Base-by-base conservation (phyloP, 805 yeast genomes). In the Pichia membranifaciens region DNA sequence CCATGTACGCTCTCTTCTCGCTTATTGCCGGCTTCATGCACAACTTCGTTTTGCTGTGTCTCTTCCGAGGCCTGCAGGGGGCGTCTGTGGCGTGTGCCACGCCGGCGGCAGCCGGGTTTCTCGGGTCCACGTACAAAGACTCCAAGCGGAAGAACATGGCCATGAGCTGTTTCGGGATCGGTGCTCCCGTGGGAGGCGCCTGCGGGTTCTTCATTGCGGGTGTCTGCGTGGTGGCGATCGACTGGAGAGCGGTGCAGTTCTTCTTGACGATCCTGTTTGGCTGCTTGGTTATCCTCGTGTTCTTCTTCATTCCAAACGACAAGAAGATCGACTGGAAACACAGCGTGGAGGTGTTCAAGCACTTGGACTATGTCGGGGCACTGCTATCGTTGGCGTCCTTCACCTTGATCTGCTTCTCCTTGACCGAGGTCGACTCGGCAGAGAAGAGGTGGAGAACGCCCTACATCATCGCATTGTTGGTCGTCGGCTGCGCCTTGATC, bases 111-210 rank as follows among this genome's bases (percentile, higher is more conserved):
- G 75, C 74, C 6, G 79, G 78, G 1, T 62, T 73, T 38, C 51
- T 74, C 1, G 74, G 77, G 1, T 58, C 74, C 4, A 59, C 61
- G 4, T 74, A 74, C 48, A 56, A 55, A 29, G 69, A 70, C 25
- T 66, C 74, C 0, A 52, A 53, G 34, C 51, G 77, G 33, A 72
- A 72, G 50, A 73, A 73, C 53, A 52, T 67, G 52, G 75, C 59
- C 16, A 60, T 72, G 69, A 71, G 75, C 34, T 57, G 66, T 29
- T 70, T 72, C 50, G 58, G 70, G 8, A 69, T 71, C 2, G 78
- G 79, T 5, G 76, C 77, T 1, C 79, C 79, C 2, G 54, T 71
- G 5, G 79, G 79, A 18, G 70, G 67, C 41, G 71, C 73, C 3
- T 50, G 58, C 17, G 79, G 78, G 0, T 62, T 62, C n/a, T 51